A percentile compares a stretch with the other conserved stretches of the same genome.
These are phyloP conservation scores for Clitopilus hobsonii DNA, from an alignment of 768 basidiomycete genomes.

Conservation along the genomic window DNA sequence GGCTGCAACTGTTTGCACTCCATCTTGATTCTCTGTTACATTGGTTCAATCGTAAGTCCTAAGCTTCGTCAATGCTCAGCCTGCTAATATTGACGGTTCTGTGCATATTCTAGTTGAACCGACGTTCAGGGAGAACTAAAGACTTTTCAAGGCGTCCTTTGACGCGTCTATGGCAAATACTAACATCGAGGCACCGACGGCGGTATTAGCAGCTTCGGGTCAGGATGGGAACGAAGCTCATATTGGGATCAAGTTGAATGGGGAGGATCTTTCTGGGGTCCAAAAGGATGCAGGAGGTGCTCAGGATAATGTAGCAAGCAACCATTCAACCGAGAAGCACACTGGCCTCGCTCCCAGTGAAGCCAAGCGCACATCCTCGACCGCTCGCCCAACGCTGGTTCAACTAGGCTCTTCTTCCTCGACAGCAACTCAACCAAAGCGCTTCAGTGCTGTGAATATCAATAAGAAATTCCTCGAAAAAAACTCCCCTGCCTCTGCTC, in stretches of 20 bases:
- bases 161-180: slow-evolving; percentile 82
- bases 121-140: slow-evolving; percentile 21
- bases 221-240: slow-evolving; percentile 29
- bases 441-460: slow-evolving; percentile 86
- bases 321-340: slow-evolving; percentile 14
- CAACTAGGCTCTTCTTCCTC: slow-evolving; percentile 37
- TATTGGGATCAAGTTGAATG: slow-evolving; percentile 20
- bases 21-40: slow-evolving; percentile 14
- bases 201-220: slow-evolving; percentile 13
- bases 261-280: slow-evolving; percentile 16
- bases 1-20: slow-evolving; percentile 10
- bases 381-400: slow-evolving; percentile 40
- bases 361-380: slow-evolving; percentile 19
- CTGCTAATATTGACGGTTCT: no score
- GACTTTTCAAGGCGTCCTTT: slow-evolving; percentile 49
- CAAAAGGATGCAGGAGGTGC: slow-evolving; percentile 6
- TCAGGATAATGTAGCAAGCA: slow-evolving; percentile 1
- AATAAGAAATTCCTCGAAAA: slow-evolving; percentile 97
- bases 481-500: slow-evolving; percentile 56
- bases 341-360: slow-evolving; percentile 11
- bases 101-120: slow-evolving; percentile 15
- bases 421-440: slow-evolving; percentile 61
- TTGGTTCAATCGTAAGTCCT: background rate
- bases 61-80: no score
- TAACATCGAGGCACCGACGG: slow-evolving; percentile 26